A percentile compares a stretch with the other conserved stretches of the same genome.
Conservation (phyloP, 2,329 filamentous ascomycete species). For the Pseudogymnoascus sp. region DNA sequence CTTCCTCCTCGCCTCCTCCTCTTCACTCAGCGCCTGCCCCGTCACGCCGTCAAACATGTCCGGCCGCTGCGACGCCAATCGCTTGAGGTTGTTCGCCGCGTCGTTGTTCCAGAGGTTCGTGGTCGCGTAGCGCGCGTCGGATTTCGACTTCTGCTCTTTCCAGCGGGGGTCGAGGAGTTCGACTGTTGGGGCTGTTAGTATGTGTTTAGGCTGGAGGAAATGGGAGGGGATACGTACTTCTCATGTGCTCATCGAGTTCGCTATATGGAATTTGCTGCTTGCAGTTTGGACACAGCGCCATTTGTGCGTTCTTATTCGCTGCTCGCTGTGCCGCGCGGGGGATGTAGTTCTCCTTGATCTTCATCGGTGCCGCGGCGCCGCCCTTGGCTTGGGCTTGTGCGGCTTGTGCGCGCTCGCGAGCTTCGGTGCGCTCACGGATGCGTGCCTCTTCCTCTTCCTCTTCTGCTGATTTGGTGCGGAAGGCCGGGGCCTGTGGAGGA, state of each 20-base stretch:
- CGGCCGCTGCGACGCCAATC: constrained; percentile 79
- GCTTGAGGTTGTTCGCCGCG: constrained; percentile 89
- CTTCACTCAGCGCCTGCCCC: constrained; percentile 59
- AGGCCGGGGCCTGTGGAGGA: constrained; percentile 25
- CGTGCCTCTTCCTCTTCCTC: constrained; percentile 35
- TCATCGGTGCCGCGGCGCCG: constrained; percentile 60
- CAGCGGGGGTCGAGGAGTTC: constrained; percentile 88
- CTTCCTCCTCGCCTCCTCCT: constrained; percentile 72
- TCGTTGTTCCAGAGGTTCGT: constrained; percentile 82
- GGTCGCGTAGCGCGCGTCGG: constrained; percentile 73
- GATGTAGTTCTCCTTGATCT: constrained; percentile 89
- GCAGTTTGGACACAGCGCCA: constrained; percentile 85
- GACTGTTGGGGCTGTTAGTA: constrained; percentile 39
- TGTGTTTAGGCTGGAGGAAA: not conserved
- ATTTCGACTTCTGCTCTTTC: constrained; percentile 91
- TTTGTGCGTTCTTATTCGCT: constrained; percentile 58
- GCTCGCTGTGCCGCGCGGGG: constrained; percentile 71
- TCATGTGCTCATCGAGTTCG: constrained; percentile 87
- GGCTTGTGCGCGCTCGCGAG: constrained; percentile 60
- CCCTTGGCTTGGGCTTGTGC: constrained; percentile 71
- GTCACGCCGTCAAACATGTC: constrained; percentile 77
- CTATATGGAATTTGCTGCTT: constrained; percentile 79
- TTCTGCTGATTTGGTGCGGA: constrained; percentile 11
- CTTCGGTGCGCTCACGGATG: constrained; percentile 56
- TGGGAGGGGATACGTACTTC: constrained; percentile 48